Conservation (phyloP, 106 monocot species). For the Allium fistulosum region DNA sequence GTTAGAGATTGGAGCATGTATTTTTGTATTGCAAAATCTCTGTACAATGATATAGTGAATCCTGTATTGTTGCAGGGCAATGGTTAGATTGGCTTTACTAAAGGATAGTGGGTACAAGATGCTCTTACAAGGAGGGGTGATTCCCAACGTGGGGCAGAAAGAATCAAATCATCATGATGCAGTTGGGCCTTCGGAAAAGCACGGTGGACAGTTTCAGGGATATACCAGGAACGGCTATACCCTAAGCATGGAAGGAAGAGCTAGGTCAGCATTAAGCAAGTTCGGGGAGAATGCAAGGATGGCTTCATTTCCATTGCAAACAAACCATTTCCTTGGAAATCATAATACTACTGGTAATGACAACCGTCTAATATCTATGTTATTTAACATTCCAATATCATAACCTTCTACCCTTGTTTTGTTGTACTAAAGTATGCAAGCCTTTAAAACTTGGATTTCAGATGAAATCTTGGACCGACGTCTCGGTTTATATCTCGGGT, state of each 20-base stretch:
- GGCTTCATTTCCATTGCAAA: conserved; percentile 24
- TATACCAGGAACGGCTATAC: conserved; percentile 11
- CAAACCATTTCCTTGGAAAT: conserved; percentile 9
- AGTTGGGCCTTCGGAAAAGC: conserved; percentile 9
- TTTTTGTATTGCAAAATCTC: too few species aligned
- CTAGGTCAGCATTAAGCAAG: conserved; percentile 56
- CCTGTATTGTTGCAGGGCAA: conserved; percentile 32
- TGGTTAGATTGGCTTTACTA: conserved; percentile 65
- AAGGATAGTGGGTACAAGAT: conserved; percentile 77
- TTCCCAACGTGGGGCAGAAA: conserved; percentile 25
- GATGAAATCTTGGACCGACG: too few species aligned
- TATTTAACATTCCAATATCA: too few species aligned
- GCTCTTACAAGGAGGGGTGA: conserved; percentile 88
- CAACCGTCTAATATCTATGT: background rate
- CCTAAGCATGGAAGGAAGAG: conserved; percentile 56
- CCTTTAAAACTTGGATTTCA: too few species aligned
- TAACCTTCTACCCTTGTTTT: too few species aligned
- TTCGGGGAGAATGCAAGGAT: conserved; percentile 78
- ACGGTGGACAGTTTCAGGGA: conserved; percentile 15
- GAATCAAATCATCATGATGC: background rate
- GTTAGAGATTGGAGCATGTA: too few species aligned
- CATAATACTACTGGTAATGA: conserved; percentile 31
- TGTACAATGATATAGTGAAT: too few species aligned
- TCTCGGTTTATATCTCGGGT: too few species aligned
- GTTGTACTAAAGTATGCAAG: too few species aligned